These are phyloP conservation scores for Aureobasidium sp. DNA, from an alignment of 2,329 filamentous ascomycete species.

Conservation along the genomic window DNA sequence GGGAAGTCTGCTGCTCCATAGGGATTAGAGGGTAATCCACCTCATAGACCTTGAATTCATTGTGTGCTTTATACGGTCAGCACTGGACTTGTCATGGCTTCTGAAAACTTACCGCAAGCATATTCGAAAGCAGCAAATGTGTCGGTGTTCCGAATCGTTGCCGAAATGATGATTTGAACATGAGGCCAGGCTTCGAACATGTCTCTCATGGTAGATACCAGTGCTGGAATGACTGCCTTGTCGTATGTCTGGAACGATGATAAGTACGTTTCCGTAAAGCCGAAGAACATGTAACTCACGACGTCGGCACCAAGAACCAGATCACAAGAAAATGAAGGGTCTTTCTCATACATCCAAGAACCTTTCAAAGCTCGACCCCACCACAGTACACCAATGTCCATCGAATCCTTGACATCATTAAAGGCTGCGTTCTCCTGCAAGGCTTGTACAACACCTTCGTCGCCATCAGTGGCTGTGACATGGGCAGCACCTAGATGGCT, in stretches of 20 bases:
- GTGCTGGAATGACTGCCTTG: conserved; percentile 49
- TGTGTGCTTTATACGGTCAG: conserved; percentile 18
- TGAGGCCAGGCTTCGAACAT: conserved; percentile 50
- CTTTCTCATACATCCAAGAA: conserved; percentile 48
- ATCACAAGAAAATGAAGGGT: conserved; percentile 41
- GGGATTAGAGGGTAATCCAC: conserved; percentile 23
- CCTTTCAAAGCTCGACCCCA: conserved; percentile 57
- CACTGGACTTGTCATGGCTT: background rate
- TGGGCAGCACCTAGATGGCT: conserved; percentile 52
- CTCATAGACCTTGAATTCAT: conserved; percentile 24
- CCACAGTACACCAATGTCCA: conserved; percentile 45
- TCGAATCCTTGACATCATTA: conserved; percentile 51
- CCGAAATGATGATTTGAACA: conserved; percentile 57
- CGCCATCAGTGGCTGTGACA: conserved; percentile 65
- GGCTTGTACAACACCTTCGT: conserved; percentile 60
- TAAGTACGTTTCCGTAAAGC: background rate
- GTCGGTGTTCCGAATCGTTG: conserved; percentile 60
- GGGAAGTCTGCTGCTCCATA: conserved; percentile 24
- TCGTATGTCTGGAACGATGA: conserved; percentile 55
- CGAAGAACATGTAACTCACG: conserved; percentile 28
- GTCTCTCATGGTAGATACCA: conserved; percentile 57
- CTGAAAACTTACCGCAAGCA: conserved; percentile 41
- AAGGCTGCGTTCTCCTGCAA: conserved; percentile 60
- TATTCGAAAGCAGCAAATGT: conserved; percentile 59
- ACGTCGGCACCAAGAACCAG: conserved; percentile 68